Evolutionary conservation across 768 basidiomycete genomes (phyloP), one percentile per base, ranked within the genome.

Genomic region (Leccinum disarticulatum): DNA sequence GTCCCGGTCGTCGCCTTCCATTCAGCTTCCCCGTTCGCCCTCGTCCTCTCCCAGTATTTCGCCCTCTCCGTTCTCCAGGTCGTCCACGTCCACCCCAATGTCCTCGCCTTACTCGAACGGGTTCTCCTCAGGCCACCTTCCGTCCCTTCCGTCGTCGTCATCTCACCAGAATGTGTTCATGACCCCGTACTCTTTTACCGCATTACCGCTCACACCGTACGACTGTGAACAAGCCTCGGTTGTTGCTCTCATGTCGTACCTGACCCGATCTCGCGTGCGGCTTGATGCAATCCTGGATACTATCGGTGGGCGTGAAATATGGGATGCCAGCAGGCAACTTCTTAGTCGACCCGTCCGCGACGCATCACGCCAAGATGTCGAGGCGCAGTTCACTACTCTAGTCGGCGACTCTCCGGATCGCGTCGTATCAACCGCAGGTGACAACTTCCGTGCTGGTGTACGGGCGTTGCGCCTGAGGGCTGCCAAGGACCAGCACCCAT

Each of bases 251-350:
- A 58, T 70, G 54, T 66, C 66, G 33, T 73, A 67, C 55, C 55
- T 73, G 41, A 54, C 52, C 7, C 65, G 70, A 14, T 70, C 77
- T 27, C 66, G 65, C 22, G 62, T 75, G 35, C 65, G 68, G 35
- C 90, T 95, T 71, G 93, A 95, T 69, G 88, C 85, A 22, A 81
- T 97, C 3, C 71, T 95, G 61, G 95, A 96, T 71, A 90, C 89
- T 1, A 75, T 92, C 17, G 94, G 94, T 4, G 92, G 94, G 15
- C 82, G 82, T 67, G 85, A 83, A 41, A 80, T 95, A 36, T 91
- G 93, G 82, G 87, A 91, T 63, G 88, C 86, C 4, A 82, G 87
- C 3, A 84, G 85, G 64, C 71, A 80, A 55, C 76, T 96, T 36
- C 77, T 93, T 65, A 70, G 72, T 75, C 72, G 58, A 55, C 68